Base-by-base conservation (phyloP, 1,284 basidiomycete genomes). In the Calocybe gambosa region DNA sequence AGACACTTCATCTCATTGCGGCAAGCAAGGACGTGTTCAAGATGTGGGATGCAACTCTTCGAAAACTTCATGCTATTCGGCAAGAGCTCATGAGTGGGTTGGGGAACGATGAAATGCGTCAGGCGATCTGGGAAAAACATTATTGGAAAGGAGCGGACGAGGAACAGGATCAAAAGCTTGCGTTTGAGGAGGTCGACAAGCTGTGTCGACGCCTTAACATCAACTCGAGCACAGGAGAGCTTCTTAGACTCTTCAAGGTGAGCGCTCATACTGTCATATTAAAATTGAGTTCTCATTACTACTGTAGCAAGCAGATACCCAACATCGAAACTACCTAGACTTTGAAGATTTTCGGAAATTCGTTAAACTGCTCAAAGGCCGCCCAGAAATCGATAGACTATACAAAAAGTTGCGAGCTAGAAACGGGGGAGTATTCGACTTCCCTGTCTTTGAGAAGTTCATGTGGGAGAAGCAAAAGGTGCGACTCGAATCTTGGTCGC, bases 1-100 rank as follows among this genome's bases (percentile, higher is more conserved):
- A 97, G 70, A 88, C 90, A 0, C 76, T 96, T 10, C 93, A 98
- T 60, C 75, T 97, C 47, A 80, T 98, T 50, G 89, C 93, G 0
- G 71, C 82, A 1, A 83, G 85, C 0, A 67, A 70, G 41, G 82
- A 89, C 19, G 73, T 83, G 0, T 86, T 89, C 58, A 66, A 71
- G 3, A 71, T 85, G 62, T 88, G 85, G 83, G 74, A 82, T 51
- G 67, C 67, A 44, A 82, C 82, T 0, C 62, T 89, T 13, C 70
- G 73, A 23, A 71, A 75, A 7, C 31, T 45, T 6, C 23, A 40
- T n/a, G 83, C 75, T 1, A 74, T 87, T 39, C 73, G 87, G 9
- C 70, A 78, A 57, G 76, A 79, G 49, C 73, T 88, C 34, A 85
- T 85, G 83, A 76, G 69, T 16, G 82, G 81, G 0, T 67, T 82